Evolutionary conservation across 805 yeast species (phyloP).

Genomic region (Candida insectalens): DNA sequence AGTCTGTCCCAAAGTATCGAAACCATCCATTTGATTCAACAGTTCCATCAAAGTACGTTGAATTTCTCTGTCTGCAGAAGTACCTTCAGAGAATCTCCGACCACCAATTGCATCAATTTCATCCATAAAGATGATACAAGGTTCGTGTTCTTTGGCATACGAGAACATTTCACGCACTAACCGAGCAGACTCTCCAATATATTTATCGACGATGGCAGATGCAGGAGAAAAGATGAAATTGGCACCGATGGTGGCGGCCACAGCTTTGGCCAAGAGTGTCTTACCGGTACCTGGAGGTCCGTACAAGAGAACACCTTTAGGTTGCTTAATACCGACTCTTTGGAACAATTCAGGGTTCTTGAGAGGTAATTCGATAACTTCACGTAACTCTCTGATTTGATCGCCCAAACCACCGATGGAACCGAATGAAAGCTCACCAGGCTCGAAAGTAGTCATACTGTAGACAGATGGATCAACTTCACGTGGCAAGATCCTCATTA

Average conservation of each 20-base stretch:
- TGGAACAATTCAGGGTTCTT: conserved; percentile 94
- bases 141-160: conserved; percentile 95
- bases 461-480: conserved; percentile 98
- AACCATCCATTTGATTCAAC: conserved; percentile 97
- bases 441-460: conserved; percentile 96
- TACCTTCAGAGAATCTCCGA: conserved; percentile 94
- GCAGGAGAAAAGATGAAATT: conserved; percentile 98
- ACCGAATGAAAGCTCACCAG: conserved; percentile 92
- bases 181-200: conserved; percentile 96
- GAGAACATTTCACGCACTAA: conserved; percentile 96
- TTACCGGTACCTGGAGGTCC: conserved; percentile 99
- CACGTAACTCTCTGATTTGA: conserved; percentile 92
- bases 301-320: conserved; percentile 91
- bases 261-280: conserved; percentile 92
- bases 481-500: conserved; percentile 94
- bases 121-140: conserved; percentile 97
- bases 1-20: conserved; percentile 92
- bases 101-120: conserved; percentile 99
- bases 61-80: conserved; percentile 96
- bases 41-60: conserved; percentile 97
- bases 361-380: conserved; percentile 93
- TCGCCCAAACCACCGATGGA: conserved; percentile 96
- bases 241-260: conserved; percentile 97
- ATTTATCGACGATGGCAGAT: conserved; percentile 94
- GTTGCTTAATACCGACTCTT: conserved; percentile 97